phyloP scores from a whole-genome alignment of 805 yeast genomes.

The Kodamaea laetipori region DNA sequence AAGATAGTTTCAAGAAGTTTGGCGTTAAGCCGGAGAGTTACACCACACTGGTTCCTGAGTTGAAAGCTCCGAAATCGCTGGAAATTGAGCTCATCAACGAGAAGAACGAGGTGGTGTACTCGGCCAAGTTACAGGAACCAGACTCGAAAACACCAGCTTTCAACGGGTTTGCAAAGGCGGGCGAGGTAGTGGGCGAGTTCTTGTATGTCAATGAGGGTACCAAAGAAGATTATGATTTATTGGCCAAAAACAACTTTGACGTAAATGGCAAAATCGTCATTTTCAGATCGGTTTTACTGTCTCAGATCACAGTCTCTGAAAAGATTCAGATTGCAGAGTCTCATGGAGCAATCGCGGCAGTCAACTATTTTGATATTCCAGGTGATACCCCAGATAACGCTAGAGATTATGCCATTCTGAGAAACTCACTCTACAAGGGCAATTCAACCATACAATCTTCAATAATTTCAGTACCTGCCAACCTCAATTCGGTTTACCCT shows the following conservation, averaged over 20 bases:
- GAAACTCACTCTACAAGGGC: conserved; percentile 10
- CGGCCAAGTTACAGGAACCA: conserved; percentile 28
- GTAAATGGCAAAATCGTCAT: conserved; percentile 32
- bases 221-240: conserved; percentile 27
- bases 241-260: conserved; percentile 22
- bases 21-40: conserved; percentile 27
- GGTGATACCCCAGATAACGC: conserved; percentile 11
- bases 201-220: conserved; percentile 36
- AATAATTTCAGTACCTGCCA: conserved; percentile 33
- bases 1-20: conserved; percentile 27
- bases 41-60: conserved; percentile 17
- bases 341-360: conserved; percentile 28
- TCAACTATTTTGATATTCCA: conserved; percentile 23
- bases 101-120: conserved; percentile 25
- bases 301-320: conserved; percentile 24
- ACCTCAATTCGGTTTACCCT: conserved; percentile 27
- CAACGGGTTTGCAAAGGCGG: conserved; percentile 29
- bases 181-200: conserved; percentile 26
- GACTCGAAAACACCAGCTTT: conserved; percentile 34
- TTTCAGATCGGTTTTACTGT: conserved; percentile 18
- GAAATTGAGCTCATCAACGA: conserved; percentile 26
- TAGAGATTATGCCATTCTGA: conserved; percentile 4
- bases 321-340: conserved; percentile 27
- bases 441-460: conserved; percentile 12
- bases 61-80: conserved; percentile 30